Base-by-base conservation (phyloP, 2,329 filamentous ascomycete genomes). In the Penicillium sp. region DNA sequence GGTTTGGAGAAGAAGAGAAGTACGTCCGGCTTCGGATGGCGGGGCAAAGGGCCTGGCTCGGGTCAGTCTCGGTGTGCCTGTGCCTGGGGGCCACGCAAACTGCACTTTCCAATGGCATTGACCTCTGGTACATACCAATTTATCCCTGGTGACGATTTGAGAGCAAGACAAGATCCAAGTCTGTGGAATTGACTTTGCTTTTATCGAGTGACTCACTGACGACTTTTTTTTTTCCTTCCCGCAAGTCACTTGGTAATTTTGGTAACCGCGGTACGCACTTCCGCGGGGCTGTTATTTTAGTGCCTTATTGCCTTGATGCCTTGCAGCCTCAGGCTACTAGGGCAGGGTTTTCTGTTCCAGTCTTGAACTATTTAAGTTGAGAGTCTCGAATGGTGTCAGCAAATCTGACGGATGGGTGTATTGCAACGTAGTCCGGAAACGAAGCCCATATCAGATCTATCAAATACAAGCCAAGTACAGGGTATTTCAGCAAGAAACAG, bases 1-100 rank as follows among this genome's bases (percentile, higher is more conserved):
- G 61, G 39, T 49, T 57, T 62, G 50, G 50, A 58, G 54, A 54
- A 50, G 58, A 60, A 58, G 58, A 65, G 62, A 61, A 63, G 55
- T 58, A 58, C 25, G 61, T 57, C 63, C 59, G 63, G 59, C 63
- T 65, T 64, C 63, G 63, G 62, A 61, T 64, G 58, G 63, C 62
- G 63, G 63, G 63, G 63, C 63, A 61, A 56, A 60, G 38, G 43
- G 47, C 53, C 56, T 61, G 52, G 49, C 50, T 57, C 49, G 62
- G 63, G 60, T 66, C 54, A 64, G 57, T 59, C 31, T 59, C 63
- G 58, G 61, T 59, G 61, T 54, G 53, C 17, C 31, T 59, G 61
- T 54, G 53, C 17, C 31, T 45, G 14, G 42, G 41, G 47, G 15
- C 11, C 34, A 17, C 52, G 28, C 35, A 41, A 37, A 49, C 22